Evolutionary conservation across 2,329 filamentous ascomycete genomes (phyloP).

Genomic region (Lecanicillium sp.): DNA sequence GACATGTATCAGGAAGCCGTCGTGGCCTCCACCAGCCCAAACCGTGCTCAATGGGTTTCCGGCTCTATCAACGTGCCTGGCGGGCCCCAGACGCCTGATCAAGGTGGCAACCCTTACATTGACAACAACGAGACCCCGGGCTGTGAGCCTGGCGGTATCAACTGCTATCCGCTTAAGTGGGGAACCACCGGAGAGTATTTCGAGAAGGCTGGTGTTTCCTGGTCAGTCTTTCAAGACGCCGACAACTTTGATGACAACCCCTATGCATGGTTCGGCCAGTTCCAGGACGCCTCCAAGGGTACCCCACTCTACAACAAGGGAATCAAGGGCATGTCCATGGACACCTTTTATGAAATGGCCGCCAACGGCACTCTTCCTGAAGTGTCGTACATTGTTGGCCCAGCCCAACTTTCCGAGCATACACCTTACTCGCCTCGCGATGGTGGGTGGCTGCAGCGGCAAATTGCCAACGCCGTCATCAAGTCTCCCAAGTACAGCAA

Average conservation of each 20-base stretch:
- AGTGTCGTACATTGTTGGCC: conserved; percentile 43
- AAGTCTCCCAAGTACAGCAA: conserved; percentile 39
- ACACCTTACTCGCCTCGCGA: conserved; percentile 44
- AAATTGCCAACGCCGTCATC: conserved; percentile 42
- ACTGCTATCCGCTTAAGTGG: conserved; percentile 48
- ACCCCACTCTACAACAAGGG: conserved; percentile 37
- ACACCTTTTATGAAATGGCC: conserved; percentile 41
- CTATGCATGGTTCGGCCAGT: conserved; percentile 45
- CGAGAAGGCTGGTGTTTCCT: conserved; percentile 37
- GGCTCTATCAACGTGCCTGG: conserved; percentile 45
- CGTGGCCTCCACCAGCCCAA: conserved; percentile 44
- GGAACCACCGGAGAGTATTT: conserved; percentile 42
- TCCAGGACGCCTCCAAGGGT: conserved; percentile 32
- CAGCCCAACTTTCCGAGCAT: conserved; percentile 44
- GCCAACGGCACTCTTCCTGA: conserved; percentile 42
- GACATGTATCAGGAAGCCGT: conserved; percentile 51
- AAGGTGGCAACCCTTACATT: conserved; percentile 37
- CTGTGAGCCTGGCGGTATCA: conserved; percentile 34
- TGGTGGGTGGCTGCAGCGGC: conserved; percentile 46
- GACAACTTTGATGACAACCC: conserved; percentile 49
- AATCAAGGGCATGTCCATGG: conserved; percentile 37
- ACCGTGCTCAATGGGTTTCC: conserved; percentile 42
- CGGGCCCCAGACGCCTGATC: conserved; percentile 26
- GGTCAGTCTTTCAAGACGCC: conserved; percentile 41
- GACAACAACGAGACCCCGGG: conserved; percentile 41